Evolutionary conservation across 1,284 basidiomycete species (phyloP), one percentile per base, ranked within the genome.

Genomic region (Malassezia obtusa): DNA sequence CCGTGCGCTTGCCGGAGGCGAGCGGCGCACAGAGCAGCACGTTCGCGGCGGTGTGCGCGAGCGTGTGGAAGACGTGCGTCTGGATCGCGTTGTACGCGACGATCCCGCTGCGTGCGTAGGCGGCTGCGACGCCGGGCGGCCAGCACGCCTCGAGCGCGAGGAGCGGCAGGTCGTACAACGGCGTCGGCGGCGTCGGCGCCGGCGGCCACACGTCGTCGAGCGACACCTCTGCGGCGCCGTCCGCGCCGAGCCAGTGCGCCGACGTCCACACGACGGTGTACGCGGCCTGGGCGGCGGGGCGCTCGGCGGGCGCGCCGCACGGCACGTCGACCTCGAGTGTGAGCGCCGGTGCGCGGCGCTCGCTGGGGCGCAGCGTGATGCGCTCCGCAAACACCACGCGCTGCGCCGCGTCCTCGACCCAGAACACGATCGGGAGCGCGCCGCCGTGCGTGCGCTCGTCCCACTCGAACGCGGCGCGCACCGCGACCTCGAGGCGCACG

Each of bases 221-320:
- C 0, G 82, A 73, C 31, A 95, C 77, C 11, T 68, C 61, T 4
- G 84, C 68, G 61, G 85, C 82, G 51, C 87, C 83, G 63, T 95
- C 89, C 7, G 90, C 86, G 9, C 89, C 89, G 57, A 95, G 79
- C 95, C 95, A 99, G 59, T 82, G 81, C 74, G 96, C 90, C 1
- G 90, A 96, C 38, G 91, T 80, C 60, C 84, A 84, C 24, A 86
- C 82, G 46, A 95, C 44, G 8, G 50, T 61, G 30, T 48, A 56
- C 59, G 48, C 0, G 57, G 54, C 4, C 49, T 59, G 21, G 51
- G 63, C 45, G 48, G 44, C 21, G 37, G 40, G 24, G 54, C 61
- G 14, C 37, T 17, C 44, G 88, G 76, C 15, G 80, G 83, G 11
- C 53, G 50, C 75, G 49, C 61, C 49, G 9, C 43, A 36, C 11